A percentile compares a stretch with the other conserved stretches of the same genome.
These are phyloP conservation scores for Bryum argenteum DNA, from an alignment of 225 moss, liverwort and hornwort genomes.

Conservation along the genomic window DNA sequence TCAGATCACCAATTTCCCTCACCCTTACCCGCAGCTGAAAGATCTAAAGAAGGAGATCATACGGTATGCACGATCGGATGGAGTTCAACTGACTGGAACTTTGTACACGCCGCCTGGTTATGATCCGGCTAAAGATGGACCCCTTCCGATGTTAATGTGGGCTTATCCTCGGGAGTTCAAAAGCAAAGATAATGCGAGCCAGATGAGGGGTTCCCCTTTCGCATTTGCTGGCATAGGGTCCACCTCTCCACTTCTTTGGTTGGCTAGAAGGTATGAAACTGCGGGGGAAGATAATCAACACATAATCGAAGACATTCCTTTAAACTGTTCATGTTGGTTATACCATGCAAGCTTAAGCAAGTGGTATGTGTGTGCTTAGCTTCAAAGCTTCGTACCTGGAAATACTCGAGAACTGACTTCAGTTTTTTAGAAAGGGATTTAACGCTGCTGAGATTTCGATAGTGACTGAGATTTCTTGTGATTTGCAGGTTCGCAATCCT, in stretches of 20 bases:
- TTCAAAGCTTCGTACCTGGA: slow-evolving; percentile 10
- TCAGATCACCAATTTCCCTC: slow-evolving; percentile 83
- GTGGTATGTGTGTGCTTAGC: background rate
- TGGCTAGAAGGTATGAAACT: slow-evolving; percentile 76
- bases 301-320: too few species aligned
- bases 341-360: slow-evolving; percentile 1
- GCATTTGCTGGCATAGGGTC: slow-evolving; percentile 93
- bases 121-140: slow-evolving; percentile 63
- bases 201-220: slow-evolving; percentile 91
- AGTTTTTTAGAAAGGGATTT: background rate
- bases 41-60: slow-evolving; percentile 89
- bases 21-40: slow-evolving; percentile 91
- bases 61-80: slow-evolving; percentile 82
- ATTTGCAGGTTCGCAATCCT: slow-evolving; percentile 84
- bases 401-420: slow-evolving; percentile 10
- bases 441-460: background rate
- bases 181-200: slow-evolving; percentile 95
- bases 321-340: background rate
- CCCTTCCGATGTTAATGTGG: slow-evolving; percentile 88
- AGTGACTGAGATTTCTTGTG: slow-evolving; percentile 14
- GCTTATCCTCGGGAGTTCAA: slow-evolving; percentile 99
- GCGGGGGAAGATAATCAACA: too few species aligned
- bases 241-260: slow-evolving; percentile 86
- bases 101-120: slow-evolving; percentile 86
- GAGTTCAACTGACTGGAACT: slow-evolving; percentile 93